Evolutionary conservation across 2,329 filamentous ascomycete species (phyloP).

Genomic region (Nemania abortiva): DNA sequence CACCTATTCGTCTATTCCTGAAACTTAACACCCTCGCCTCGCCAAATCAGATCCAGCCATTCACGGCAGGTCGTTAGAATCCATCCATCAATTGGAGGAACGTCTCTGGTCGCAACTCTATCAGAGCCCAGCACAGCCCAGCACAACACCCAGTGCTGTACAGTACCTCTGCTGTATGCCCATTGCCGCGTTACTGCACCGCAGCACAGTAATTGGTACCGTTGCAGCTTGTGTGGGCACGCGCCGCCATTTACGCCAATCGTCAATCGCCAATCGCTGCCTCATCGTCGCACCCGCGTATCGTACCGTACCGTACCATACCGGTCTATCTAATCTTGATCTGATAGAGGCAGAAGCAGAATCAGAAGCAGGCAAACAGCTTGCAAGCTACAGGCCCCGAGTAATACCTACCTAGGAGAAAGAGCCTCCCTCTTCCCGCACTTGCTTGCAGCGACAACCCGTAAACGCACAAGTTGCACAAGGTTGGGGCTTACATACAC

Average conservation of each 20-base stretch:
- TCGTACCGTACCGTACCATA: conserved; percentile 16
- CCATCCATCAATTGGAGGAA: conserved; percentile 34
- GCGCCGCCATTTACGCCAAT: conserved; percentile 33
- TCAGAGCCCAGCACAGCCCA: conserved; percentile 19
- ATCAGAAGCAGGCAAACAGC: conserved; percentile 6
- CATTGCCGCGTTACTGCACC: conserved; percentile 4
- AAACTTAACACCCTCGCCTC: conserved; percentile 43
- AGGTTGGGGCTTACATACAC: conserved; percentile 30
- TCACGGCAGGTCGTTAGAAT: conserved; percentile 25
- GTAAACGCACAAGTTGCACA: conserved; percentile 36
- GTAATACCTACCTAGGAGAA: no score
- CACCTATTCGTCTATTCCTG: conserved; percentile 44
- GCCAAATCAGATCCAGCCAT: conserved; percentile 47
- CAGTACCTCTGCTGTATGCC: neutral
- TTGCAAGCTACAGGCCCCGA: conserved; percentile 3
- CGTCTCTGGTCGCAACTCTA: conserved; percentile 28
- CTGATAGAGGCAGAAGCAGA: conserved; percentile 17
- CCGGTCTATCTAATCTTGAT: conserved; percentile 33
- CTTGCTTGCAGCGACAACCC: conserved; percentile 29
- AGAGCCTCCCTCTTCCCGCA: neutral
- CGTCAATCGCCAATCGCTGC: conserved; percentile 29
- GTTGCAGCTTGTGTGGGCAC: conserved; percentile 26
- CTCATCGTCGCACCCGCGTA: conserved; percentile 31
- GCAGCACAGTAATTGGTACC: conserved; percentile 4
- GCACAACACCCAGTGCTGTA: conserved; percentile 1